Evolutionary conservation across 768 basidiomycete species (phyloP).

Genomic region (Lanmaoa rubissima): DNA sequence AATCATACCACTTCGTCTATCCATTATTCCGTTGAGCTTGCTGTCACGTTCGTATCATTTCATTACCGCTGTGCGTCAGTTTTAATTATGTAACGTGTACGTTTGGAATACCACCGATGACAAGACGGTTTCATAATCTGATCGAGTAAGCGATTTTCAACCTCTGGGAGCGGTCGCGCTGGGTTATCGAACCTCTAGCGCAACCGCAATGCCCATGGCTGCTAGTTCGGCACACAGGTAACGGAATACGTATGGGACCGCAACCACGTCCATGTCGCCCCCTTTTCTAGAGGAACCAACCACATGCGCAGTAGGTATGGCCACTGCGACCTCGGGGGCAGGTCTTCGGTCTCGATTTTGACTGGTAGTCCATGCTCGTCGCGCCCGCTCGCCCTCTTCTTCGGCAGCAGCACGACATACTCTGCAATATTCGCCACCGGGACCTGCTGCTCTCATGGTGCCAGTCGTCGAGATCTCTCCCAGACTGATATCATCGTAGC

Average conservation of each 20-base stretch:
- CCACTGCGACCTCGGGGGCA: constrained; percentile 56
- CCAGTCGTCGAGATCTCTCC: constrained; percentile 57
- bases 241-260: constrained; percentile 92
- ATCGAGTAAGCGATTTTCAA: neutral
- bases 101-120: constrained; percentile 1
- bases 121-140: neutral
- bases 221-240: constrained; percentile 95
- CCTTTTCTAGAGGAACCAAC: constrained; percentile 59
- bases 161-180: neutral
- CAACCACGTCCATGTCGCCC: constrained; percentile 90
- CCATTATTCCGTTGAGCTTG: constrained; percentile 11
- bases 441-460: constrained; percentile 58
- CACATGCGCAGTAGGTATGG: constrained; percentile 66
- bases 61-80: constrained; percentile 9
- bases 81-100: constrained; percentile 16
- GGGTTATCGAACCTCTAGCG: constrained; percentile 66
- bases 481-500: constrained; percentile 85
- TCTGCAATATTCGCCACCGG: constrained; percentile 91
- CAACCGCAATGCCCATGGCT: constrained; percentile 96
- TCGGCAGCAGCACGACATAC: constrained; percentile 79
- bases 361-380: constrained; percentile 58
- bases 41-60: constrained; percentile 13
- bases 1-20: constrained; percentile 16
- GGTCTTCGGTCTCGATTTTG: constrained; percentile 41
- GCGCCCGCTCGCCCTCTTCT: constrained; percentile 58